These are phyloP conservation scores for Chlorophyllum brunneum DNA, from an alignment of 768 basidiomycete genomes.

Conservation along the genomic window DNA sequence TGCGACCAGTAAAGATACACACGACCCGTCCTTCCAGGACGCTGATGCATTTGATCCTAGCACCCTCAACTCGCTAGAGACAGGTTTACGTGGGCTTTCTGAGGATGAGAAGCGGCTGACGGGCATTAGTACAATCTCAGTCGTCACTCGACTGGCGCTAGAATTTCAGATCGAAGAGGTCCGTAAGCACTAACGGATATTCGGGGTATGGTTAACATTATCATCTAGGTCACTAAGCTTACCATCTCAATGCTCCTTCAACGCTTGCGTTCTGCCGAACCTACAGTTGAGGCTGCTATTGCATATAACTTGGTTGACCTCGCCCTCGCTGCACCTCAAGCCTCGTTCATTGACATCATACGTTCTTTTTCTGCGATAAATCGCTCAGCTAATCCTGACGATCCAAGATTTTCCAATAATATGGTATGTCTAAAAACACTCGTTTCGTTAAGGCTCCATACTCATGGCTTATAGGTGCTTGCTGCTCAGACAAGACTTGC, in stretches of 20 bases:
- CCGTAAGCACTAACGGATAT: neutral
- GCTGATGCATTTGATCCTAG: conserved; percentile 43
- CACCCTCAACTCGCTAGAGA: conserved; percentile 56
- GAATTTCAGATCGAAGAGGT: conserved; percentile 88
- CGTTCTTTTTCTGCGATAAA: conserved; percentile 82
- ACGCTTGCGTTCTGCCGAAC: conserved; percentile 78
- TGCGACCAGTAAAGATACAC: conserved; percentile 74
- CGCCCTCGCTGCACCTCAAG: conserved; percentile 72
- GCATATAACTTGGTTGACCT: conserved; percentile 90
- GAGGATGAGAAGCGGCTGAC: conserved; percentile 85
- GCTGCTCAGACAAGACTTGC: conserved; percentile 90
- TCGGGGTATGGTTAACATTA: neutral
- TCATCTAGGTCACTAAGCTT: conserved; percentile 67
- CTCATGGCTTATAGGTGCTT: conserved; percentile 51
- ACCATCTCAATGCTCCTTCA: conserved; percentile 93
- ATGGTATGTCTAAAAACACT: conserved; percentile 46
- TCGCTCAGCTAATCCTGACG: conserved; percentile 82
- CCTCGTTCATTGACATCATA: conserved; percentile 80
- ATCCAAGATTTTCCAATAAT: conserved; percentile 85
- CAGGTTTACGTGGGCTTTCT: conserved; percentile 60
- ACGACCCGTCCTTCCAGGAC: conserved; percentile 43
- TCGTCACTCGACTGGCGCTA: conserved; percentile 82
- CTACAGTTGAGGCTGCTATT: conserved; percentile 86
- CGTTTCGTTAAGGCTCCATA: neutral
- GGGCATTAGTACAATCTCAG: conserved; percentile 87